Base-by-base conservation (phyloP, 371 early-diverging fungal species). In the Funneliformis caledonium region DNA sequence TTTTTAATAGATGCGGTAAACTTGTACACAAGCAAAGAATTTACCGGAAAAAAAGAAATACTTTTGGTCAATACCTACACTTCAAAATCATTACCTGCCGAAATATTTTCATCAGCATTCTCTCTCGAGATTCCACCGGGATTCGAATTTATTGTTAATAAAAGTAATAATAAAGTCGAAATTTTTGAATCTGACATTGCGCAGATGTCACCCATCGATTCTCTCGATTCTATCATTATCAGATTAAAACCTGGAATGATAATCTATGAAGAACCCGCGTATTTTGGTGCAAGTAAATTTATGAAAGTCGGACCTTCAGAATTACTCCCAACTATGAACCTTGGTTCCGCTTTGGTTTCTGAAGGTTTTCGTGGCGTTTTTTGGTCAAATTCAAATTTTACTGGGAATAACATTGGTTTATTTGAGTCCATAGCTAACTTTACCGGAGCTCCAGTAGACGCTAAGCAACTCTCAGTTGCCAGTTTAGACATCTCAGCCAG, bases 111-210 rank as follows among this genome's bases (percentile, higher is more conserved):
- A 9, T 56, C 72, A 2, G 59, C 59, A 56, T 79, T 79, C 59
- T 79, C 80, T 16, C 19, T 79, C 12, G 80, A 79, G 22, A 60
- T 79, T 70, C 80, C 80, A 37, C 80, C 80, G 1, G 80, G 80
- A 14, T 79, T 72, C 19, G 60, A 70, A 79, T 79, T 79, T 45
- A 47, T 70, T n/a, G 47, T 79, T 59, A 14, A 52, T 47, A 19
- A n/a, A 19, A 72, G 72, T 6, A 72, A 70, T 19, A 70, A 72
- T 26, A 47, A 52, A 45, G 4, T 26, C 14, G 60, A 19, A 42
- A 60, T 4, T 43, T 79, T 59, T 60, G 56, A 37, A 42, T 60
- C 45, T 22, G 80, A 79, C 60, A 61, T 72, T n/a, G 43, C 80
- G 14, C 59, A 60, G 43, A 14, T 59, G 16, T 5, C 26, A 59